These are phyloP conservation scores for Scenedesmus sp. DNA, from an alignment of 163 green algal species.

Conservation along the genomic window DNA sequence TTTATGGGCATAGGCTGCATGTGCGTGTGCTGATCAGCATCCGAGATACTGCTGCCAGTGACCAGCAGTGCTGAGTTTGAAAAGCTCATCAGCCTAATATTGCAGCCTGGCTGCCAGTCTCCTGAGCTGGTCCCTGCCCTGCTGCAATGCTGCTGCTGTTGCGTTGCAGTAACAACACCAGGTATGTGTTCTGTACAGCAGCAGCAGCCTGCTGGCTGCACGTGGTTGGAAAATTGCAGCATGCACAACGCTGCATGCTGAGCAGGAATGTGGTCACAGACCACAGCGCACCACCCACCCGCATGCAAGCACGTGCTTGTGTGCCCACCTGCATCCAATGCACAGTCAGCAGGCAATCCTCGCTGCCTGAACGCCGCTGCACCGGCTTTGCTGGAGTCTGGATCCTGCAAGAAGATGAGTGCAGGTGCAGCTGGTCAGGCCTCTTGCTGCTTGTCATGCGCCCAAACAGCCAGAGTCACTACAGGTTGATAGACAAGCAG, in stretches of 20 bases:
- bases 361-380: constrained; percentile 27
- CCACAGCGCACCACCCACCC: not conserved
- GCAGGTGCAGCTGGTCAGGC: not conserved
- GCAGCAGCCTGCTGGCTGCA: no score
- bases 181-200: no score
- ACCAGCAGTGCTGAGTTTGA: not conserved
- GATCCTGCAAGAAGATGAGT: not conserved
- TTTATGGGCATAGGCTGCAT: no score
- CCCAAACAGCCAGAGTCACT: no score
- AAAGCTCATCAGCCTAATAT: not conserved
- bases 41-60: not conserved
- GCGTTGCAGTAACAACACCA: no score
- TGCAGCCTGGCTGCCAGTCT: no score
- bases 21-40: not conserved
- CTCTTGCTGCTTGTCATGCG: not conserved
- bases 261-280: not conserved
- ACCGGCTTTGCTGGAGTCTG: not conserved
- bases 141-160: not conserved
- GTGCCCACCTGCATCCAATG: not conserved
- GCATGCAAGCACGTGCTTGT: not conserved
- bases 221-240: no score
- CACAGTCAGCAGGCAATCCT: constrained; percentile 29
- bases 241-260: not conserved
- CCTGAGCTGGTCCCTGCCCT: no score
- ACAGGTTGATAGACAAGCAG: no score